Conservation (phyloP, 2,329 filamentous ascomycete species). For the Amauroascus verrucosus region DNA sequence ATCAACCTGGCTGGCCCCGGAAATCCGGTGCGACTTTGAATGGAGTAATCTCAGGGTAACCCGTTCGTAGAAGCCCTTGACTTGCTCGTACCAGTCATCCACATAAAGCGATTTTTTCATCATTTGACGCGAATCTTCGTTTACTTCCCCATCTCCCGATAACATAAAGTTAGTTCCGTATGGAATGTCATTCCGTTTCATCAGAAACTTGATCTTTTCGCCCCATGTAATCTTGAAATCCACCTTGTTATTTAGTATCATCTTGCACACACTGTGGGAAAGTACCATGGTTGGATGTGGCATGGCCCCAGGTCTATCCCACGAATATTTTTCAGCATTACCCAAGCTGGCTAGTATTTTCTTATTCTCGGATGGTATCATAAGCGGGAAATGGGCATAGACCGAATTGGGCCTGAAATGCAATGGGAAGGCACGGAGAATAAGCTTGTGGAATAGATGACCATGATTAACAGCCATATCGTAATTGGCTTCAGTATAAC, state of each 20-base stretch:
- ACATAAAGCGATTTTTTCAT: constrained; percentile 18
- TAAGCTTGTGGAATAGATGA: constrained; percentile 24
- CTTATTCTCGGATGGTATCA: constrained; percentile 21
- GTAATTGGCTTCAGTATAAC: constrained; percentile 31
- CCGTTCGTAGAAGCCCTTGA: constrained; percentile 17
- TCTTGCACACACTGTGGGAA: constrained; percentile 16
- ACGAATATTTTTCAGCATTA: constrained; percentile 18
- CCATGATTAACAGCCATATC: constrained; percentile 18
- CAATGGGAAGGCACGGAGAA: constrained; percentile 22
- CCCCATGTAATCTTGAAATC: constrained; percentile 22
- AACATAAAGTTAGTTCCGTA: constrained; percentile 20
- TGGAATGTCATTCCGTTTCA: constrained; percentile 14
- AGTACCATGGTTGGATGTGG: constrained; percentile 13
- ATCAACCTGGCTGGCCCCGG: constrained; percentile 25
- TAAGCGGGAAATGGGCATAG: constrained; percentile 22
- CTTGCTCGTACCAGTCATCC: constrained; percentile 13
- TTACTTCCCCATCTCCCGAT: constrained; percentile 17
- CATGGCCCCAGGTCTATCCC: constrained; percentile 15
- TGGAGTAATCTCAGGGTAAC: constrained; percentile 16
- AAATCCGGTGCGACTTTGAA: constrained; percentile 38
- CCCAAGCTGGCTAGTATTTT: constrained; percentile 20
- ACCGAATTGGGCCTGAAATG: constrained; percentile 23
- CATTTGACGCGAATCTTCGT: constrained; percentile 17
- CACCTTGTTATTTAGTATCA: constrained; percentile 18
- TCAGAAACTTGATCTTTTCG: constrained; percentile 17